phyloP scores from a whole-genome alignment of 192 early-diverging fungal genomes.

The Pilaira anomala region DNA sequence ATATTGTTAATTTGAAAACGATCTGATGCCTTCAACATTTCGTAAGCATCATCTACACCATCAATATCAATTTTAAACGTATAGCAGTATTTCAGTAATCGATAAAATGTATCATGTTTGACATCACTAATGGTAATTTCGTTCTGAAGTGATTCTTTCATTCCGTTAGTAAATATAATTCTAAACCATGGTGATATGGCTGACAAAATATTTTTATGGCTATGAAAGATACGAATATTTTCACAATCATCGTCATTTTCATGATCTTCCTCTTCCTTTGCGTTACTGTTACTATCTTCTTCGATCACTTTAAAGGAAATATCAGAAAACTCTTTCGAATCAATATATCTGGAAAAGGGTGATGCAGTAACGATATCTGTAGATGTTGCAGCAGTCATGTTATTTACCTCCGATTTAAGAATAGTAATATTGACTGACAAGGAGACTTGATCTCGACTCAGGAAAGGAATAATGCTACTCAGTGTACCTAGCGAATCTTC shows the following conservation, averaged over 20 bases:
- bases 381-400: constrained; percentile 2
- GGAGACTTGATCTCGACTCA: constrained; percentile 8
- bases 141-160: constrained; percentile 50
- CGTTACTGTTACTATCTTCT: too few relatives aligned
- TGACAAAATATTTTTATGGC: constrained; percentile 50
- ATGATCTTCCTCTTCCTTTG: too few relatives aligned
- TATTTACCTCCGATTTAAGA: constrained; percentile 24
- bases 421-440: constrained; percentile 37
- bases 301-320: constrained; percentile 26
- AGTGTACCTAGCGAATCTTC: constrained; percentile 7
- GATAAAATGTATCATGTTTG: constrained; percentile 22
- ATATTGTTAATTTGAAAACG: constrained; percentile 29
- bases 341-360: constrained; percentile 17
- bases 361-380: background rate
- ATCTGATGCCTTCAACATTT: constrained; percentile 33
- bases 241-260: too few relatives aligned
- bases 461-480: background rate
- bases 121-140: constrained; percentile 33
- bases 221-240: constrained; percentile 29
- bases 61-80: background rate
- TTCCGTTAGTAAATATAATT: constrained; percentile 56
- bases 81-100: constrained; percentile 24
- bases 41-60: constrained; percentile 9
- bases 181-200: constrained; percentile 50
- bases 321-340: constrained; percentile 33